phyloP scores from a whole-genome alignment of 2,329 filamentous ascomycete genomes.

The Alternaria burnsii region DNA sequence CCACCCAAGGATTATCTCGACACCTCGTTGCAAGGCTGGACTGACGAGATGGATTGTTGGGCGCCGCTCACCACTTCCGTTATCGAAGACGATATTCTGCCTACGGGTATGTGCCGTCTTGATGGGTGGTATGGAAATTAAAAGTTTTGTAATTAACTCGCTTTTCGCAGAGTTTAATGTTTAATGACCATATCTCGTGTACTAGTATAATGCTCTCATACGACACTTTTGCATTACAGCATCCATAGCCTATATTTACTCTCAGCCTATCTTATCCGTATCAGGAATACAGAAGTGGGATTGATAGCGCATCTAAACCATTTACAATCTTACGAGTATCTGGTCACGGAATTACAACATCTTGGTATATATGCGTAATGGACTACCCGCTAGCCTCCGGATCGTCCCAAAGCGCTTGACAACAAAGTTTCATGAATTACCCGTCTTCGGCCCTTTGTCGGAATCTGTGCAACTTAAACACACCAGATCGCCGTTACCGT shows the following conservation, averaged over 20 bases:
- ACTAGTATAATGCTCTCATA: not conserved
- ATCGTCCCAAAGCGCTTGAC: not conserved
- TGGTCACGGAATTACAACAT: not conserved
- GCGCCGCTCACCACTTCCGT: not conserved
- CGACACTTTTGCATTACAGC: not conserved
- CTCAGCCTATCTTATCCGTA: not conserved
- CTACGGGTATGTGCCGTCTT: not conserved
- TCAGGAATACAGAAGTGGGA: not conserved
- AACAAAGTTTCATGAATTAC: not conserved
- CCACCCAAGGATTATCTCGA: conserved; percentile 22
- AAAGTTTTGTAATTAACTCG: no score
- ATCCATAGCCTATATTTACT: not conserved
- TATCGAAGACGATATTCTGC: not conserved
- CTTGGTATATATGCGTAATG: not conserved
- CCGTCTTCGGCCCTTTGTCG: not conserved
- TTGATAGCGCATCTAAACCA: no score
- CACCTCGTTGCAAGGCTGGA: not conserved
- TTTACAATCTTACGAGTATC: no score
- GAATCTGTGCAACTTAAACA: not conserved
- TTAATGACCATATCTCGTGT: not conserved
- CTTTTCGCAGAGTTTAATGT: not conserved
- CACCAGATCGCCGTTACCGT: not conserved
- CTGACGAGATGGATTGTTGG: not conserved
- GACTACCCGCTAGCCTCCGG: not conserved
- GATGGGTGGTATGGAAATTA: not conserved